Base-by-base conservation (phyloP, 2,329 filamentous ascomycete species). In the Apiospora pterosperma region DNA sequence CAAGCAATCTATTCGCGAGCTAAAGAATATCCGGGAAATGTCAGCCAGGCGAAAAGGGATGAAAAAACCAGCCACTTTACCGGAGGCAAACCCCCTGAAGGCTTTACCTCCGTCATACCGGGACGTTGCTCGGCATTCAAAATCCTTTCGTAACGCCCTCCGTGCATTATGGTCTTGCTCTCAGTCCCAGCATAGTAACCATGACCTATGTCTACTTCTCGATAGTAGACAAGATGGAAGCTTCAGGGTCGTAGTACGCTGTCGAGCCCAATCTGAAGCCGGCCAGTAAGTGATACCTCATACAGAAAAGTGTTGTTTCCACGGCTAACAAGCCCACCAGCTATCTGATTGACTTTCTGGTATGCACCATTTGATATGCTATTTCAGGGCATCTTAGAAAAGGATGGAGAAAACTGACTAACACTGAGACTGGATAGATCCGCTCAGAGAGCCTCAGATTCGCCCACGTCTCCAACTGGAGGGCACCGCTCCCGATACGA, bases 1-100 rank as follows among this genome's bases (percentile, higher is more conserved):
- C n/a, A 68, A 64, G 25, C 65, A 65, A 14, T 55, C 64, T 7
- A 68, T 64, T 21, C 41, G 63, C 16, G 65, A 65, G 16, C 52
- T 68, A 16, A 68, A 67, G 42, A 44, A 63, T 59, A 52, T 67
- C n/a, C 58, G 63, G 23, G 65, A 67, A 34, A 64, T 41, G 39
- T n/a, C 39, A 41, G 39, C 19, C 62, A n/a, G 65, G 63, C 4
- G 52, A 42, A 21, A 65, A 63, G 28, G n/a, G 65, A 25, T 44
- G 64, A 21, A 12, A 38, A 16, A 31, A 48, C 2, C 36, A 39
- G 3, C 16, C 16, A 6, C 7, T 42, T 11, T n/a, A 34, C 52
- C 28, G 16, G 36, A 21, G 19, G 19, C 42, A 6, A 62, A 36
- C 12, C 19, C 34, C 19, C n/a, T 25, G 11, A 34, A 44, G 11